A percentile compares a stretch with the other conserved stretches of the same genome.
Conservation (phyloP, 805 yeast species). For the Candida orba region DNA sequence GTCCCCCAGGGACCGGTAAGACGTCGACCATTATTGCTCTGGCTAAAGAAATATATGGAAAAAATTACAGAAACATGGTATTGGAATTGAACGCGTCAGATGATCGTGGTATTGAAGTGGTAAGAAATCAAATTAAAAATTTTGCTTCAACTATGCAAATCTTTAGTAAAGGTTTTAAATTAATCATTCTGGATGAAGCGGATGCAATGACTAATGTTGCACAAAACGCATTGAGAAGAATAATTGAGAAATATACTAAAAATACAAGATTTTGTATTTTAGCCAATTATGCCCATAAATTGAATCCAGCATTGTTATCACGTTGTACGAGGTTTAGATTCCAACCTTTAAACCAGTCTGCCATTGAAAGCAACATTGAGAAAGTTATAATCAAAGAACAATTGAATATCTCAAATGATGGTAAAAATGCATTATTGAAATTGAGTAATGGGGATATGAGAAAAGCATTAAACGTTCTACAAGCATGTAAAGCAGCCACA, state of each 20-base stretch:
- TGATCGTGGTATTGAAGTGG: constrained; percentile 96
- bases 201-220: constrained; percentile 91
- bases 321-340: constrained; percentile 95
- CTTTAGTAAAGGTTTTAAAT: constrained; percentile 76
- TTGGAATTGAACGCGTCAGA: constrained; percentile 93
- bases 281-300: constrained; percentile 92
- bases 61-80: constrained; percentile 78
- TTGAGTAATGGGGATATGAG: constrained; percentile 96
- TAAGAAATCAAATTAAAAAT: constrained; percentile 93
- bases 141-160: constrained; percentile 96
- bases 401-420: constrained; percentile 49
- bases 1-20: constrained; percentile 94
- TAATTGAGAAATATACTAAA: constrained; percentile 85
- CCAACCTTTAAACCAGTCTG: constrained; percentile 64
- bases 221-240: constrained; percentile 71
- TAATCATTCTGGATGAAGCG: constrained; percentile 92
- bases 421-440: constrained; percentile 55
- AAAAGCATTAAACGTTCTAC: constrained; percentile 85
- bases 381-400: constrained; percentile 66
- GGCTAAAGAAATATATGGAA: constrained; percentile 84
- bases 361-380: constrained; percentile 61
- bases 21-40: constrained; percentile 84
- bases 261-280: constrained; percentile 93
- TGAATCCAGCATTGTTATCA: constrained; percentile 90
- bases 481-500: constrained; percentile 82